These are phyloP conservation scores for Cyberlindnera mycetangii DNA, from an alignment of 805 yeast genomes.

Conservation along the genomic window DNA sequence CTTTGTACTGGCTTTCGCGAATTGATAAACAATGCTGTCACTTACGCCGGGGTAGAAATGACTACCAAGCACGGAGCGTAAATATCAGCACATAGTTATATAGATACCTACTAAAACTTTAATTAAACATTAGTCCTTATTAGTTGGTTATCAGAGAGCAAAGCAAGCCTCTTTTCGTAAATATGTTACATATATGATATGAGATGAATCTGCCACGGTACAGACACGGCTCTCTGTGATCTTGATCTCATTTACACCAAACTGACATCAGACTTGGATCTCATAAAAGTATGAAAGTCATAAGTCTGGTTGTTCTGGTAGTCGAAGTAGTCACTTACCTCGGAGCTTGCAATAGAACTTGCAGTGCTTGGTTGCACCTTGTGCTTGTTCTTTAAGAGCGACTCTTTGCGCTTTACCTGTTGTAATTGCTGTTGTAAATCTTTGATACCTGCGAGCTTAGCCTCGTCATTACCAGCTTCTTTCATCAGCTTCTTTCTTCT, in stretches of 20 bases:
- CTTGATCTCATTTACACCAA: neutral
- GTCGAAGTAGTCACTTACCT: slow-evolving; percentile 19
- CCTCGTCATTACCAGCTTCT: slow-evolving; percentile 14
- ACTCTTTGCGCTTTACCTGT: slow-evolving; percentile 12
- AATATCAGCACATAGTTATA: no score
- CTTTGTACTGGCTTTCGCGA: no score
- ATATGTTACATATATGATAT: no score
- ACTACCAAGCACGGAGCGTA: no score
- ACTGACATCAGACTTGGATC: slow-evolving; percentile 5
- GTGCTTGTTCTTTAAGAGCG: slow-evolving; percentile 3
- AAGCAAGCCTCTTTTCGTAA: no score
- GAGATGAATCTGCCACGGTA: neutral
- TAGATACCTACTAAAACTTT: no score
- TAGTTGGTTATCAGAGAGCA: no score
- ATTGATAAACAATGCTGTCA: no score
- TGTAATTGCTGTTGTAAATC: slow-evolving; percentile 14
- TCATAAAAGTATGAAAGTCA: slow-evolving; percentile 22
- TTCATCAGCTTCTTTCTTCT: slow-evolving; percentile 15
- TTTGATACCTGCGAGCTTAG: slow-evolving; percentile 12
- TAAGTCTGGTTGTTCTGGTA: slow-evolving; percentile 19
- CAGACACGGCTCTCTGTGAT: neutral
- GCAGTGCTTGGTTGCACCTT: slow-evolving; percentile 2
- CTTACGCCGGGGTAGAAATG: neutral
- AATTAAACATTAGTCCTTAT: no score
- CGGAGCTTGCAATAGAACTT: slow-evolving; percentile 8